phyloP scores from a whole-genome alignment of 352 stramenopile species.

The Pythium graminicola region DNA sequence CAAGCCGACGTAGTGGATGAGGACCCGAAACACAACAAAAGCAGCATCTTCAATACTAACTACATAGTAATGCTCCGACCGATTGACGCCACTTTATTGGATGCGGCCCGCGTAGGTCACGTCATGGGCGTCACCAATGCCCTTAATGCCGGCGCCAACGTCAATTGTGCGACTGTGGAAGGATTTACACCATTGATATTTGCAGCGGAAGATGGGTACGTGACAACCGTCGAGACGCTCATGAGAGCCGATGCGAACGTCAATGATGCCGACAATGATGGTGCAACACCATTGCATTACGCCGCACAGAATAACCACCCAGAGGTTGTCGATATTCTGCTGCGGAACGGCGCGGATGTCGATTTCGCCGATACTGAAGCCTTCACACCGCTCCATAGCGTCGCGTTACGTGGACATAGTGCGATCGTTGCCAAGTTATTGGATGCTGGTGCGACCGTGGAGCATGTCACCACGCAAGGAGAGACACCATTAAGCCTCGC shows the following conservation, averaged over 20 bases:
- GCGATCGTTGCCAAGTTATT: not conserved
- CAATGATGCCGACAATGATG: not conserved
- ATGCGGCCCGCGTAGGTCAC: not conserved
- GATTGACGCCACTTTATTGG: not conserved
- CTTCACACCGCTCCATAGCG: not conserved
- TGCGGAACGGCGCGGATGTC: not conserved
- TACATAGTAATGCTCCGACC: not conserved
- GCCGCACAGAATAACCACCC: not conserved
- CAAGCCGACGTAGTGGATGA: too few relatives aligned
- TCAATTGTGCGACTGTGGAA: not conserved
- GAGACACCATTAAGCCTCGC: not conserved
- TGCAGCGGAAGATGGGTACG: not conserved
- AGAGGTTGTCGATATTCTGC: not conserved
- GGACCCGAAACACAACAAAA: too few relatives aligned
- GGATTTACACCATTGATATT: not conserved
- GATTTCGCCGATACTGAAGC: not conserved
- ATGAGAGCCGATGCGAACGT: not conserved
- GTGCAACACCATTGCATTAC: not conserved
- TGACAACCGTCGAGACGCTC: not conserved
- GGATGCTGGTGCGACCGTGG: not conserved
- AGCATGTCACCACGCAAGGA: not conserved
- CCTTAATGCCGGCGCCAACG: not conserved
- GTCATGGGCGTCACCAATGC: not conserved
- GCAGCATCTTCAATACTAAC: too few relatives aligned
- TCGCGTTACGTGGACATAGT: not conserved